phyloP scores from a whole-genome alignment of 2,329 filamentous ascomycete species.

The Penicillium sp. region DNA sequence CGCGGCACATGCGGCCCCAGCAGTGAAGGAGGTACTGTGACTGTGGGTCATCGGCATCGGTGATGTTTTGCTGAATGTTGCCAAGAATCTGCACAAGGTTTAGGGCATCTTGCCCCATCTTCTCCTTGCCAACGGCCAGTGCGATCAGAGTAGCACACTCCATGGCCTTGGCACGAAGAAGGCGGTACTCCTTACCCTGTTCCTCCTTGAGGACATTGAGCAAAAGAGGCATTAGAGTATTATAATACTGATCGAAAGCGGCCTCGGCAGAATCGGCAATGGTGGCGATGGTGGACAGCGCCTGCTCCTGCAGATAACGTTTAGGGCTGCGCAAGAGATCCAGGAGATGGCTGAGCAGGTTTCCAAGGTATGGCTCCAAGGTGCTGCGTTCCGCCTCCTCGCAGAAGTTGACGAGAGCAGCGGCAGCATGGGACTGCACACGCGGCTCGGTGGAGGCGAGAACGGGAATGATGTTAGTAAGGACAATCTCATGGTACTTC shows the following conservation, averaged over 20 bases:
- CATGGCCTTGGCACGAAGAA: constrained; percentile 96
- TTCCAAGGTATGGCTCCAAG: constrained; percentile 88
- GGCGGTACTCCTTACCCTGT: constrained; percentile 86
- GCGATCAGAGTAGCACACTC: constrained; percentile 95
- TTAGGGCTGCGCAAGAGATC: constrained; percentile 86
- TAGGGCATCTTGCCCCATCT: constrained; percentile 83
- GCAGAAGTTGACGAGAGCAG: constrained; percentile 98
- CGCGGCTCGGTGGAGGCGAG: constrained; percentile 85
- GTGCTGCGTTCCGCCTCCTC: constrained; percentile 93
- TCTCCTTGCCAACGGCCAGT: constrained; percentile 88
- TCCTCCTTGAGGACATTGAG: constrained; percentile 86
- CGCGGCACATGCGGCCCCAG: constrained; percentile 98
- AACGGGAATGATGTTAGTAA: constrained; percentile 89
- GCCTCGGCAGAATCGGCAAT: constrained; percentile 98
- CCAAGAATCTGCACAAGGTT: constrained; percentile 83
- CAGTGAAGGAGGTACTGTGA: constrained; percentile 97
- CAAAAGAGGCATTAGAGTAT: constrained; percentile 89
- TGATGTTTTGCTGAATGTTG: constrained; percentile 80
- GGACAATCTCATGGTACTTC: constrained; percentile 83
- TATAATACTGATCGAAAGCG: constrained; percentile 93
- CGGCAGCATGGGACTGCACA: constrained; percentile 94
- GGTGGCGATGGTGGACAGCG: constrained; percentile 93
- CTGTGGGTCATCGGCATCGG: constrained; percentile 90
- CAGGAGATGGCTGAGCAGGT: constrained; percentile 80
- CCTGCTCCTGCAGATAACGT: constrained; percentile 96